Conservation (phyloP, 2,329 filamentous ascomycete species). For the Periconia digitata region DNA sequence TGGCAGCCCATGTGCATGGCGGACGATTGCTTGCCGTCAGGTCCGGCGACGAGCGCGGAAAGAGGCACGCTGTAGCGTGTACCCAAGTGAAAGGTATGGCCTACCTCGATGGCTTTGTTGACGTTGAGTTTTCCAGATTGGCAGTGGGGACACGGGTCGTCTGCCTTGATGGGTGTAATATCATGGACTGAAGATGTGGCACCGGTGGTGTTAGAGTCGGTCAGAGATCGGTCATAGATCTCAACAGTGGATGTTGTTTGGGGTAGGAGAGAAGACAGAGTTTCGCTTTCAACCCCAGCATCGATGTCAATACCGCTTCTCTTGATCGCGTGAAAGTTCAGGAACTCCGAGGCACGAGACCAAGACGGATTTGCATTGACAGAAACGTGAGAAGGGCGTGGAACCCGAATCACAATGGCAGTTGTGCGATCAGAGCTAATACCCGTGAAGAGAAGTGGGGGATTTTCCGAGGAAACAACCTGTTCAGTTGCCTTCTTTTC, state of each 20-base stretch:
- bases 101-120: slow-evolving; percentile 80
- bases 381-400: slow-evolving; percentile 8
- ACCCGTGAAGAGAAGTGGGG: slow-evolving; percentile 58
- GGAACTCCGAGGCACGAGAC: slow-evolving; percentile 38
- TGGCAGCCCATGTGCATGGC: slow-evolving; percentile 94
- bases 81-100: slow-evolving; percentile 92
- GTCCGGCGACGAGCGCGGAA: slow-evolving; percentile 59
- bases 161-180: slow-evolving; percentile 65
- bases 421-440: slow-evolving; percentile 68
- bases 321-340: slow-evolving; percentile 67
- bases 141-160: slow-evolving; percentile 76
- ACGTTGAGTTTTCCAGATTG: slow-evolving; percentile 62
- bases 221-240: slow-evolving; percentile 25
- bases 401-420: slow-evolving; percentile 61
- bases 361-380: slow-evolving; percentile 9
- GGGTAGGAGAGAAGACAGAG: slow-evolving; percentile 22
- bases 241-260: slow-evolving; percentile 15
- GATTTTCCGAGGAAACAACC: slow-evolving; percentile 12
- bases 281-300: slow-evolving; percentile 59
- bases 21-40: slow-evolving; percentile 45
- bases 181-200: slow-evolving; percentile 50
- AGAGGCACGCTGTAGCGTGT: slow-evolving; percentile 83
- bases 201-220: neutral
- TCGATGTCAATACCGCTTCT: slow-evolving; percentile 68
- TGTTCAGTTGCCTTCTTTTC: slow-evolving; percentile 33